Base-by-base conservation (phyloP, 331 rosid species). In the Dryas integrifolia region DNA sequence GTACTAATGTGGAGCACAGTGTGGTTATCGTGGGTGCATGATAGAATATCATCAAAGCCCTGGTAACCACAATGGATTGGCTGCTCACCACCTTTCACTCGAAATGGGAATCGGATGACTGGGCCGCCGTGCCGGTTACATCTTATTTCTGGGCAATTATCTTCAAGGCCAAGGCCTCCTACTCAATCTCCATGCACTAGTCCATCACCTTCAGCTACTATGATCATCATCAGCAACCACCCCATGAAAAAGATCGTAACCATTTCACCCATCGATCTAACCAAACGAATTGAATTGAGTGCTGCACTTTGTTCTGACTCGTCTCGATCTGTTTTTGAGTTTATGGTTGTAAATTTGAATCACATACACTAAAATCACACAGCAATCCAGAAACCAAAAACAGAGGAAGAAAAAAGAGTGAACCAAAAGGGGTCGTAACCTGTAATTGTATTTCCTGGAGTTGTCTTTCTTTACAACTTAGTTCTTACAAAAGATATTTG, bases 71-170 rank as follows among this genome's bases (percentile, higher is more conserved):
- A 72, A 38, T 70, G 45, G 65, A 11, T 10, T 1, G 67, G 44
- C 18, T 71, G 52, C 1, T 6, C 1, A 18, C 21, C 21, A 10
- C 39, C 41, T 71, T 71, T 71, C 16, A 71, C 57, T 9, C 70
- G 72, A 44, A 74, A 74, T 11, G 78, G 64, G 26, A 64, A 74
- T 43, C 51, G 60, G 53, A 64, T 64, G 10, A 15, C 24, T 3
- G 69, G 74, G 50, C 65, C 75, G 12, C 18, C 21, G 21, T 18
- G 21, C 21, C 21, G 18, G 9, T 67, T n/a, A 51, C 71, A 9
- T 13, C 65, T 46, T 41, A 12, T 12, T 48, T 43, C 45, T 58
- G 0, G 2, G 66, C 75, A 71, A 24, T 5, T 18, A 18, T 18
- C 50, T 41, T 64, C 60, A 0, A 11, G 46, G 64, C 3, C 46